Evolutionary conservation across 2,329 filamentous ascomycete species (phyloP).

Genomic region (Esteya vermicola): DNA sequence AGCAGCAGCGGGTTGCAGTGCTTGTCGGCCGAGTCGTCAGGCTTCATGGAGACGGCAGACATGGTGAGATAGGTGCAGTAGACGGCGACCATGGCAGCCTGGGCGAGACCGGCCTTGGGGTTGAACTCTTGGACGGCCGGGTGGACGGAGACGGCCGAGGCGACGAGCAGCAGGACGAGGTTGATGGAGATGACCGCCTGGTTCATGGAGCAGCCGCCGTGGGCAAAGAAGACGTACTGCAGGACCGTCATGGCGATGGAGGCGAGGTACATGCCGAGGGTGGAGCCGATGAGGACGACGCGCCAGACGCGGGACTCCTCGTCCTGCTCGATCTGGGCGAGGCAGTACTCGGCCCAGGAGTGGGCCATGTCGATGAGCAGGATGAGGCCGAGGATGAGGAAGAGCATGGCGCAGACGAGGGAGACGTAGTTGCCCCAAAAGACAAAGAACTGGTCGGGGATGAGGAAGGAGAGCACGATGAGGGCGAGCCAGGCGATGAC

Average conservation of each 20-base stretch:
- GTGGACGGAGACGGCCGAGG: constrained; percentile 79
- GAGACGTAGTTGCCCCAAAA: constrained; percentile 93
- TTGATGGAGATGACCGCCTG: constrained; percentile 94
- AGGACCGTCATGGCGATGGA: constrained; percentile 89
- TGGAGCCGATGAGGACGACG: constrained; percentile 76
- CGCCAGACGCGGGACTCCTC: constrained; percentile 84
- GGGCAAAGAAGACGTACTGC: constrained; percentile 94
- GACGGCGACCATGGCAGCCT: constrained; percentile 90
- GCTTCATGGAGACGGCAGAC: constrained; percentile 97
- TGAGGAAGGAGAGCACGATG: constrained; percentile 85
- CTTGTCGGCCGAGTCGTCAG: constrained; percentile 78
- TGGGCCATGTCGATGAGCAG: constrained; percentile 91
- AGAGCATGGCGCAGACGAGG: constrained; percentile 77
- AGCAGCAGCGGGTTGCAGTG: constrained; percentile 85
- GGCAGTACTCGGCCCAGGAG: constrained; percentile 92
- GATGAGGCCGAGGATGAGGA: constrained; percentile 83
- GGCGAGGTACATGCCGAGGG: constrained; percentile 81
- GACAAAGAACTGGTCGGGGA: constrained; percentile 88
- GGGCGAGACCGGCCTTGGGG: constrained; percentile 85
- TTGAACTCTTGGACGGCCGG: constrained; percentile 84
- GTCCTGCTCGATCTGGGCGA: constrained; percentile 80
- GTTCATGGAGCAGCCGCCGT: constrained; percentile 78
- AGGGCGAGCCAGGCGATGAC: constrained; percentile 77
- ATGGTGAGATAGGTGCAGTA: constrained; percentile 99
- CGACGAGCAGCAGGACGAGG: constrained; percentile 63